Conservation (phyloP, 352 stramenopile genomes). For the Phytophthora sp. region DNA sequence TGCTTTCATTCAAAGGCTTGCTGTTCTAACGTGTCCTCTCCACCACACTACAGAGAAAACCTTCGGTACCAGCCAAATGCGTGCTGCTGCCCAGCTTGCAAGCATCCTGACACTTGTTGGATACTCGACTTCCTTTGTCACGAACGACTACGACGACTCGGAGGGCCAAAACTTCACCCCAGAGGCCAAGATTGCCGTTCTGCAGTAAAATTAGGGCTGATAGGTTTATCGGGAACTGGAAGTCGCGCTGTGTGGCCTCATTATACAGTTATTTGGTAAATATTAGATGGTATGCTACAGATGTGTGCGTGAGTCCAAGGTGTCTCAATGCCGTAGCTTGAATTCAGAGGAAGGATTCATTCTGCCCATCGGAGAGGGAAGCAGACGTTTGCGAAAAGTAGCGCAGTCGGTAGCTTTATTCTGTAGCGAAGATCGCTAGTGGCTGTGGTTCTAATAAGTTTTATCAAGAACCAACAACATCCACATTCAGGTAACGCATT, state of each 20-base stretch:
- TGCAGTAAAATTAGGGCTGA: conserved; percentile 20
- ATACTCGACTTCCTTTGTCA: conserved; percentile 74
- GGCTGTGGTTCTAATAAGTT: no score
- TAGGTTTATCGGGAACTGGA: conserved; percentile 24
- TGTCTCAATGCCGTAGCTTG: no score
- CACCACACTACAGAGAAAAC: conserved; percentile 39
- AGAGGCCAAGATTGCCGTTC: conserved; percentile 32
- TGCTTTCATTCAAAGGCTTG: not conserved
- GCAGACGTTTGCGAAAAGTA: no score
- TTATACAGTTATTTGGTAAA: not conserved
- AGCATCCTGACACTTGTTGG: conserved; percentile 79
- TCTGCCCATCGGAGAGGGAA: no score
- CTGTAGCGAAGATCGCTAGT: no score
- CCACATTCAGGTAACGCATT: no score
- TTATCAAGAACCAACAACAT: no score
- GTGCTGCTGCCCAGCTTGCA: conserved; percentile 60
- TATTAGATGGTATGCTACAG: conserved; percentile 1
- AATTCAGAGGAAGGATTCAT: no score
- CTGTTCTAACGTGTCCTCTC: not conserved
- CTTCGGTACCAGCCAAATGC: conserved; percentile 62
- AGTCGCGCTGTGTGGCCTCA: no score
- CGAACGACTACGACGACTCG: conserved; percentile 55
- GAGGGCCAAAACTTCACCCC: conserved; percentile 33
- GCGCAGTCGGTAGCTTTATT: no score
- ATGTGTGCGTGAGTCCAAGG: no score